Conservation (phyloP, 495 filamentous ascomycete genomes). For the Neurospora sp. region DNA sequence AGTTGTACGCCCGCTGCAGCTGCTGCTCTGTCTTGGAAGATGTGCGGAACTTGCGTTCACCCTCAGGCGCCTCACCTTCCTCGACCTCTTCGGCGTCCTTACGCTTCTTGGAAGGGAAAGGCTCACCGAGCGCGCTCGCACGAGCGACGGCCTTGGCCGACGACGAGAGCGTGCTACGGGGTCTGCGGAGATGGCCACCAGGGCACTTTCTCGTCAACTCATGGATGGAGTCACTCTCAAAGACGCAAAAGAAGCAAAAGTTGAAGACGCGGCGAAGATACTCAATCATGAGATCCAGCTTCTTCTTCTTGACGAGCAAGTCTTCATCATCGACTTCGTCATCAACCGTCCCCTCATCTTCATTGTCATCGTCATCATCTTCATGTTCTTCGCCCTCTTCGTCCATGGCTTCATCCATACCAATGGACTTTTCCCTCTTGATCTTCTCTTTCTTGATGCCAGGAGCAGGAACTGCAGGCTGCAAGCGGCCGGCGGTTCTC, state of each 20-base stretch:
- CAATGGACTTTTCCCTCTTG: constrained; percentile 45
- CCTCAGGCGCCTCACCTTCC: constrained; percentile 48
- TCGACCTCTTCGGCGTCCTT: constrained; percentile 59
- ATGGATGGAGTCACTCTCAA: constrained; percentile 94
- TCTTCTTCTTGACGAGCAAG: constrained; percentile 88
- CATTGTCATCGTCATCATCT: constrained; percentile 55
- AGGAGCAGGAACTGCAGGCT: constrained; percentile 49
- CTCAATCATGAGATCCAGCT: constrained; percentile 88
- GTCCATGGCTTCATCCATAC: constrained; percentile 60
- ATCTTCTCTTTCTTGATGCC: constrained; percentile 45
- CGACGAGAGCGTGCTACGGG: constrained; percentile 68
- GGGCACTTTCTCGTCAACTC: constrained; percentile 93
- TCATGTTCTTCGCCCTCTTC: constrained; percentile 63
- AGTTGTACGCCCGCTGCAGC: constrained; percentile 89
- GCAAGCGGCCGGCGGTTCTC: constrained; percentile 59
- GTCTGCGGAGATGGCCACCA: constrained; percentile 88
- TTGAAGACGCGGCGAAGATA: constrained; percentile 94
- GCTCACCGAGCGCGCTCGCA: constrained; percentile 67
- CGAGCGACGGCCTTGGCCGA: constrained; percentile 76
- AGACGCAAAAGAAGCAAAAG: constrained; percentile 99
- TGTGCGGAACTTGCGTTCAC: constrained; percentile 55
- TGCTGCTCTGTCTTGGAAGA: constrained; percentile 77
- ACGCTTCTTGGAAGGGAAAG: constrained; percentile 71
- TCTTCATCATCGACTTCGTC: constrained; percentile 86
- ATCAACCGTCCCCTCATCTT: constrained; percentile 66